These are phyloP conservation scores for Heterobasidion occidentale DNA, from an alignment of 1,284 basidiomycete species.

Conservation along the genomic window DNA sequence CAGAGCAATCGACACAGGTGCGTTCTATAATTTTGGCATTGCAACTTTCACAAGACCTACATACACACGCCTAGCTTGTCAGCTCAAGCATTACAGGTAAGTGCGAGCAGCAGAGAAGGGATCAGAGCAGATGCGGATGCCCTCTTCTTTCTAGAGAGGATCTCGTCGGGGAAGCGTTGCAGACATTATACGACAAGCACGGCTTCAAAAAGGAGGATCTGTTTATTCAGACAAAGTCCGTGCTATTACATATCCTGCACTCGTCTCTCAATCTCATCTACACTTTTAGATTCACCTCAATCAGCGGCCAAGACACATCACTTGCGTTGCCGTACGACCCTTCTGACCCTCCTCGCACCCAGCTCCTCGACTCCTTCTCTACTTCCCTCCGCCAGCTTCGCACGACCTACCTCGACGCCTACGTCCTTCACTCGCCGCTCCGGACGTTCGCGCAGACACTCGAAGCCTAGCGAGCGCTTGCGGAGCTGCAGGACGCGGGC, in stretches of 20 bases:
- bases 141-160: constrained; percentile 47
- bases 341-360: constrained; percentile 40
- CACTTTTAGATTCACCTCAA: constrained; percentile 53
- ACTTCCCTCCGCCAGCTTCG: constrained; percentile 60
- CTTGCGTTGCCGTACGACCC: constrained; percentile 71
- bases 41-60: constrained; percentile 1
- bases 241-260: not conserved
- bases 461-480: constrained; percentile 59
- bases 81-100: constrained; percentile 70
- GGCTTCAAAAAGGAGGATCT: constrained; percentile 25
- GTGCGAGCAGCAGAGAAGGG: constrained; percentile 1
- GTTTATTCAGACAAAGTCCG: constrained; percentile 64
- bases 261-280: not conserved
- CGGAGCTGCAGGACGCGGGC: constrained; percentile 52
- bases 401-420: constrained; percentile 65
- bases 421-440: constrained; percentile 73
- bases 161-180: constrained; percentile 66
- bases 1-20: constrained; percentile 72
- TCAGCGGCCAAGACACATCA: constrained; percentile 60
- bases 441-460: constrained; percentile 49
- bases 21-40: constrained; percentile 14
- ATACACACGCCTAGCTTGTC: constrained; percentile 43
- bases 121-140: not conserved
- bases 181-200: constrained; percentile 28
- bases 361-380: constrained; percentile 57